Evolutionary conservation across 768 basidiomycete species (phyloP), one percentile per base, ranked within the genome.

Genomic region (Termitomyces heimii): DNA sequence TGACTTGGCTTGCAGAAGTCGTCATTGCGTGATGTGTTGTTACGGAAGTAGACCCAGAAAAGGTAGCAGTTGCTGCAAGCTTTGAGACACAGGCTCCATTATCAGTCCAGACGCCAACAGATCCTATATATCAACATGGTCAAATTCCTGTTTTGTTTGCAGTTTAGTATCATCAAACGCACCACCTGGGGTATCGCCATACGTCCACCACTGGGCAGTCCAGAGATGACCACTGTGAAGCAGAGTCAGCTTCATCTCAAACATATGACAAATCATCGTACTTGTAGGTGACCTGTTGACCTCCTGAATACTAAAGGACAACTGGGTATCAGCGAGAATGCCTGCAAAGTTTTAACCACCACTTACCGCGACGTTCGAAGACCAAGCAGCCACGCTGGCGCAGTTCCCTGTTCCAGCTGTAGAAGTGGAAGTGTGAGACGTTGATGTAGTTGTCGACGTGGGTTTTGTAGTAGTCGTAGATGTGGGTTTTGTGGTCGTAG

Each of bases 151-250:
- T 12, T 39, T 40, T 10, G 9, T 39, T 12, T 37, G 7, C 3
- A 16, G n/a, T 20, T 26, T 42, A 22, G n/a, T 20, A 24, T 18
- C 8, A 13, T 44, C 42, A 18, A 34, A 55, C 56, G 26, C 52
- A 70, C 70, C 71, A 61, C 72, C 73, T 9, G 72, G 72, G 22
- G 50, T 52, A 54, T 73, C 73, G 62, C 5, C 54, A 63, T 32
- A 67, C 10, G 69, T 71, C 81, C 82, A 82, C 73, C 74, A 79
- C 53, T 72, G 64, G 4, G 80, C 79, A 1, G 70, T 75, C 81
- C 81, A 83, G 10, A 81, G 68, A 58, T 80, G 66, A 12, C 78
- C 77, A 53, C 81, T 81, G 20, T 1, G 26, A 34, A 53, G 34
- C 34, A 18, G 35, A 12, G 12, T 34, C 47, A 63, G 20, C 37